phyloP scores from a whole-genome alignment of 495 filamentous ascomycete species.

The Aspergillus panamensis region DNA sequence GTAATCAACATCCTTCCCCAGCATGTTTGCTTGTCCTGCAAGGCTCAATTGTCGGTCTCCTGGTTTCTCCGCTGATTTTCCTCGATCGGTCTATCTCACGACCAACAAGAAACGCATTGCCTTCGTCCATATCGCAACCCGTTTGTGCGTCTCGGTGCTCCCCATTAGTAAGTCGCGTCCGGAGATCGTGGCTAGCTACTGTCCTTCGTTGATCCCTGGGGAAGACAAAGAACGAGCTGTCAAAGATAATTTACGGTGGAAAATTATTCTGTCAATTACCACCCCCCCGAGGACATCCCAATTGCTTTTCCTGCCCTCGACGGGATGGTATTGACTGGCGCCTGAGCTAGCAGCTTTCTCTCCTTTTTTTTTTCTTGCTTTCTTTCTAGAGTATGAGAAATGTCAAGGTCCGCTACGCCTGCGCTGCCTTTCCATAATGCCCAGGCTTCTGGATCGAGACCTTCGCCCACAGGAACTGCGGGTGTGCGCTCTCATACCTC shows the following conservation, averaged over 20 bases:
- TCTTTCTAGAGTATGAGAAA: slow-evolving; percentile 47
- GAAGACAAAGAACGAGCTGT: not conserved
- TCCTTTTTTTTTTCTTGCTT: slow-evolving; percentile 15
- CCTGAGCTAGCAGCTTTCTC: slow-evolving; percentile 20
- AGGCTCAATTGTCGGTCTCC: not conserved
- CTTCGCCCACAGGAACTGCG: slow-evolving; percentile 37
- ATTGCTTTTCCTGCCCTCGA: slow-evolving; percentile 14
- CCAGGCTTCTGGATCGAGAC: slow-evolving; percentile 34
- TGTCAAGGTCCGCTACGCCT: slow-evolving; percentile 59
- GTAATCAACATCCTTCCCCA: not conserved
- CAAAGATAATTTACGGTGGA: not conserved
- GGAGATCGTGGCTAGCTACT: slow-evolving; percentile 21
- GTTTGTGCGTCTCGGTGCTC: slow-evolving; percentile 12
- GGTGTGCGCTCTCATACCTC: slow-evolving; percentile 30
- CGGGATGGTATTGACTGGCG: slow-evolving; percentile 35
- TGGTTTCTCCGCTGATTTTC: not conserved
- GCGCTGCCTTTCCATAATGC: slow-evolving; percentile 55
- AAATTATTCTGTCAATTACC: not conserved
- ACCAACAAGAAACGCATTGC: not conserved
- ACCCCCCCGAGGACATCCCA: not conserved
- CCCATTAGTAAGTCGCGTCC: slow-evolving; percentile 30
- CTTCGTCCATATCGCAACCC: slow-evolving; percentile 9
- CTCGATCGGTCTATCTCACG: not conserved
- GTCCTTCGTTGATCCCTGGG: slow-evolving; percentile 3
- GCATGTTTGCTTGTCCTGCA: not conserved